A percentile compares a stretch with the other conserved stretches of the same genome.
phyloP scores from a whole-genome alignment of 2,329 filamentous ascomycete genomes.

The Pseudogymnoascus sp. region DNA sequence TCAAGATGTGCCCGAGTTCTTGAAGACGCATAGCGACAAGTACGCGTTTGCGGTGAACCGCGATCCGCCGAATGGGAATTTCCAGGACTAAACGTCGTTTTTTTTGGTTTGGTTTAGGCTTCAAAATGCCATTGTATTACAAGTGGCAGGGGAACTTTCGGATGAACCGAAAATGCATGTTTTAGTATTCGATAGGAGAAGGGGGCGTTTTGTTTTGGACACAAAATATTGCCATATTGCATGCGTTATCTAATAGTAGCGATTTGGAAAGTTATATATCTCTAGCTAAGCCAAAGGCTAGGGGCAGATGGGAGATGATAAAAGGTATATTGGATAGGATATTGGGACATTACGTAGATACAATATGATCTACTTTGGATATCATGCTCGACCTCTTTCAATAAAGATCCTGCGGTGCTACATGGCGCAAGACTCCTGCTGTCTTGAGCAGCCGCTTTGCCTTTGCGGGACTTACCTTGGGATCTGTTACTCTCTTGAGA shows the following conservation, averaged over 20 bases:
- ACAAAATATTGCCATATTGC: background rate
- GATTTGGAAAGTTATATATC: background rate
- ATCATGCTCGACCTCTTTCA: background rate
- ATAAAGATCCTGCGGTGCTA: background rate
- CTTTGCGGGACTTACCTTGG: background rate
- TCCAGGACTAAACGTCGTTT: constrained; percentile 17
- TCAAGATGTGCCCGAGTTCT: constrained; percentile 36
- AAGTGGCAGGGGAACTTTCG: background rate
- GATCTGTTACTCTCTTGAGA: background rate
- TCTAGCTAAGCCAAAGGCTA: background rate
- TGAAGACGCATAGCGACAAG: constrained; percentile 25
- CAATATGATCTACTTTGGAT: background rate
- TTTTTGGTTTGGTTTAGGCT: background rate
- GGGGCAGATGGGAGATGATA: background rate
- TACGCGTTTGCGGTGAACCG: constrained; percentile 23
- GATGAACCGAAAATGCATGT: background rate
- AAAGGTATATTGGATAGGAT: background rate
- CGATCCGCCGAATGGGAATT: constrained; percentile 20
- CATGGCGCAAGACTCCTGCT: background rate
- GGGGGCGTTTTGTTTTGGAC: background rate
- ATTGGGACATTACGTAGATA: background rate
- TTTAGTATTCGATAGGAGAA: background rate
- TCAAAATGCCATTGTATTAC: background rate
- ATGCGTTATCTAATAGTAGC: background rate
- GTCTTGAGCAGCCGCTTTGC: background rate